Base-by-base conservation (phyloP, 306 rosid species). In the Gastrolobium villosum region DNA sequence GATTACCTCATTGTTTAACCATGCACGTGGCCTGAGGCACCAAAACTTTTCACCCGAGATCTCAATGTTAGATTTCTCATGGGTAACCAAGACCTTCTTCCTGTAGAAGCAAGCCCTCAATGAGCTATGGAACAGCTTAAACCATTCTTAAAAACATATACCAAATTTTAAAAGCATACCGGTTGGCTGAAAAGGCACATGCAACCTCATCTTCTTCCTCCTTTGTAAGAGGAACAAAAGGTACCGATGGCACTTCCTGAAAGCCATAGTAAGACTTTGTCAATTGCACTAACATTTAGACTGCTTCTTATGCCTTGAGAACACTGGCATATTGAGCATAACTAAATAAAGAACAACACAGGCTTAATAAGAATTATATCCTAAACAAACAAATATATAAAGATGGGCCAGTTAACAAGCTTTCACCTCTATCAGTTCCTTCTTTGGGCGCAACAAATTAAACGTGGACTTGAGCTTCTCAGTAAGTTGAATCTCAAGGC, bases 1-100 rank as follows among this genome's bases (percentile, higher is more conserved):
- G 55, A 74, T 72, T 68, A 95, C 99, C 97, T 93, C 98, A 65
- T 95, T 98, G 35, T 95, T 95, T 79, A 95, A 85, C 99, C 99
- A 95, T 40, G 83, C 92, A 15, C 89, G 69, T 2, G 92, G 90
- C 75, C 87, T 75, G 39, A 95, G 94, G 83, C 99, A 91, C 79
- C 66, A 87, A 72, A 95, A 72, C 45, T 70, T 70, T 78, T 89
- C 89, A 2, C 88, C 94, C 0, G 93, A 84, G 20, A 95, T 90
- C 83, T 83, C 91, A 70, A 95, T 89, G 82, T 83, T 86, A 10
- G 99, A 89, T 78, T 83, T 87, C 65, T 87, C 86, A 77, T 95
- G 99, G 39, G 80, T 26, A 65, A 88, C 96, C 92, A 95, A 85
- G 76, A 91, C 78, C 87, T 69, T 79, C 79, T 79, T 86, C 94